Percentiles rank a stretch among this genome's conserved stretches.
These are phyloP conservation scores for Cyberlindnera xishuangbannaensis DNA, from an alignment of 805 yeast genomes.

Conservation along the genomic window DNA sequence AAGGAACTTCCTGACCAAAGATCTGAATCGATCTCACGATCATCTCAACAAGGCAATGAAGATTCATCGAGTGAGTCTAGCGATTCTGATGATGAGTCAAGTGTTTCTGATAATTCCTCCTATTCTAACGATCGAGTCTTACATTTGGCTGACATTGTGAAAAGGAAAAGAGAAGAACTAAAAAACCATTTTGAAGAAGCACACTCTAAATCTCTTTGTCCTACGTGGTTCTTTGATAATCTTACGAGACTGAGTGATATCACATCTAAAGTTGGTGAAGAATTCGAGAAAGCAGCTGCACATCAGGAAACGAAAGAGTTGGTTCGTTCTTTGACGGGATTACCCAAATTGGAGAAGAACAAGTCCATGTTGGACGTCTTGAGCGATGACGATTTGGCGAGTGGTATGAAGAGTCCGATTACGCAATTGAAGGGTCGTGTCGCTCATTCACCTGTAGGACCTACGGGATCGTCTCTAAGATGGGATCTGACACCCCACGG, in stretches of 20 bases:
- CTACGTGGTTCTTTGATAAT: constrained; percentile 7
- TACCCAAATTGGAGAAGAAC: constrained; percentile 20
- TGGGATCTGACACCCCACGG: constrained; percentile 1
- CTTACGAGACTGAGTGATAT: constrained; percentile 21
- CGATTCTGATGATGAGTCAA: constrained; percentile 8
- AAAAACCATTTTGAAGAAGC: constrained; percentile 2
- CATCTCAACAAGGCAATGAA: neutral
- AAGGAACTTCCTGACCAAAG: constrained; percentile 1
- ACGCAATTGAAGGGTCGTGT: too few relatives aligned
- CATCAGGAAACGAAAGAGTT: constrained; percentile 30
- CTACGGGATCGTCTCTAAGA: constrained; percentile 1
- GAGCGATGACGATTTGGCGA: constrained; percentile 6
- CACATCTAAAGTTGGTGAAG: constrained; percentile 16
- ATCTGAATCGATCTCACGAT: neutral
- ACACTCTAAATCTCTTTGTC: neutral
- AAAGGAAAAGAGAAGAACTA: constrained; percentile 4
- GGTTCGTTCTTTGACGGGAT: constrained; percentile 37
- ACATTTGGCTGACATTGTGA: constrained; percentile 4
- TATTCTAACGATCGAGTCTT: constrained; percentile 2
- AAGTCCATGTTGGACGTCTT: constrained; percentile 25
- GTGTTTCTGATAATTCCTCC: neutral
- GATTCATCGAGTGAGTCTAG: neutral
- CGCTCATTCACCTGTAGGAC: constrained; percentile 1
- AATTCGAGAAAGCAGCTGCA: constrained; percentile 29
- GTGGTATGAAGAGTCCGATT: constrained; percentile 8